These are phyloP conservation scores for Trichoderma cornu-damae DNA, from an alignment of 2,329 filamentous ascomycete species.

Conservation along the genomic window DNA sequence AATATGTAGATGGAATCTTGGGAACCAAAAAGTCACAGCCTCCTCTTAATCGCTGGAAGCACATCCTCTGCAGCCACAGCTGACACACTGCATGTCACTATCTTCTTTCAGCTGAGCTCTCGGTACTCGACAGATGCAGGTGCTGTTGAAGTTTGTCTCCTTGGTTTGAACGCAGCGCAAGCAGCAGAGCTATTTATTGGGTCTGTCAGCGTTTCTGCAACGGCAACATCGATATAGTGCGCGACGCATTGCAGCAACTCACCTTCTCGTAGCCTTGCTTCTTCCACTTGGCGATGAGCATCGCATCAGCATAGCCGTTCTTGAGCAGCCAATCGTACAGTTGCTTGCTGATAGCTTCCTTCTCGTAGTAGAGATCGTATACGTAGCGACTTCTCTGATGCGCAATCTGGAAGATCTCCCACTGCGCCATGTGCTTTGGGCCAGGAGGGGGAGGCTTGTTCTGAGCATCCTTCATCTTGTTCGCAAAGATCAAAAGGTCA, in stretches of 20 bases:
- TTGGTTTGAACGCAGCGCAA: slow-evolving; percentile 97
- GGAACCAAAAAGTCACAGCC: background rate
- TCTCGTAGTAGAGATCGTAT: slow-evolving; percentile 96
- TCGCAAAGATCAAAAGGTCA: slow-evolving; percentile 76
- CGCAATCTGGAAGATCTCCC: slow-evolving; percentile 96
- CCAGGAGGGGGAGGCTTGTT: slow-evolving; percentile 78
- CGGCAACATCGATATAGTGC: background rate
- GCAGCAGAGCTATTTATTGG: slow-evolving; percentile 72
- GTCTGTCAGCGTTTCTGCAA: slow-evolving; percentile 26
- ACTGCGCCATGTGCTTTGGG: slow-evolving; percentile 81
- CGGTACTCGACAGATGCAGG: slow-evolving; percentile 93
- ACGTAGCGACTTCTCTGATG: slow-evolving; percentile 91
- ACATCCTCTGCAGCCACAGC: slow-evolving; percentile 88
- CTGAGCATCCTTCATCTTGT: slow-evolving; percentile 94
- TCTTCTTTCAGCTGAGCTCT: slow-evolving; percentile 84
- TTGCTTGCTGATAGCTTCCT: slow-evolving; percentile 87
- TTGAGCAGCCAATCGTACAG: slow-evolving; percentile 96
- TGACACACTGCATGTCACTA: slow-evolving; percentile 88
- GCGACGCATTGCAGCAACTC: slow-evolving; percentile 25
- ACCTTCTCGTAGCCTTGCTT: slow-evolving; percentile 99
- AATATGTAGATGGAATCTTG: background rate
- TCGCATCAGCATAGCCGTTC: slow-evolving; percentile 91
- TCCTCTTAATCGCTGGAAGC: slow-evolving; percentile 67
- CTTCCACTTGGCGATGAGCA: slow-evolving; percentile 99
- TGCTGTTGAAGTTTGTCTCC: slow-evolving; percentile 97